These are phyloP conservation scores for Sclerotinia sclerotiorum DNA, from an alignment of 2,329 filamentous ascomycete species.

Conservation along the genomic window DNA sequence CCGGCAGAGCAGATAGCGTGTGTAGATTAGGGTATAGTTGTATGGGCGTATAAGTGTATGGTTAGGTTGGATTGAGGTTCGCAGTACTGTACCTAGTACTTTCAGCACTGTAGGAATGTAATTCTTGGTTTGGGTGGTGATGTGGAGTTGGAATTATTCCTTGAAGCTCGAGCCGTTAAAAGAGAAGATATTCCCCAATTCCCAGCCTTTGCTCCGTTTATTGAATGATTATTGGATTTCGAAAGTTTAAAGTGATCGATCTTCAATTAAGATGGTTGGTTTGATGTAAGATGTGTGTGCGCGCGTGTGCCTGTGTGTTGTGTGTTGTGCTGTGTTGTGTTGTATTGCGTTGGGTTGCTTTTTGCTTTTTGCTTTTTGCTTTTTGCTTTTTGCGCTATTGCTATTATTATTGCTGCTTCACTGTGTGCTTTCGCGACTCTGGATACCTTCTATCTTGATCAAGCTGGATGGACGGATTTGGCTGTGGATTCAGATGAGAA, in stretches of 20 bases:
- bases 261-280: not conserved
- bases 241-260: not conserved
- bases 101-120: not conserved
- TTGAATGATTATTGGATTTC: not conserved
- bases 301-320: not conserved
- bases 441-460: not conserved
- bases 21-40: not conserved
- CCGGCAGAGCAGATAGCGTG: not conserved
- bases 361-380: too few species aligned
- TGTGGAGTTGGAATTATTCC: not conserved
- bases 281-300: not conserved
- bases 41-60: not conserved
- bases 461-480: too few species aligned
- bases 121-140: not conserved
- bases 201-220: not conserved
- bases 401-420: not conserved
- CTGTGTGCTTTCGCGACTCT: not conserved
- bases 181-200: not conserved
- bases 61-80: not conserved
- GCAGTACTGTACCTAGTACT: not conserved
- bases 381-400: not conserved
- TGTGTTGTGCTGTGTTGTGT: not conserved
- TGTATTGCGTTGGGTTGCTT: not conserved
- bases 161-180: not conserved
- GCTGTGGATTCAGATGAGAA: too few species aligned